Evolutionary conservation across 78 protist species (phyloP).

Genomic region (Mantamonas sphyraenae): DNA sequence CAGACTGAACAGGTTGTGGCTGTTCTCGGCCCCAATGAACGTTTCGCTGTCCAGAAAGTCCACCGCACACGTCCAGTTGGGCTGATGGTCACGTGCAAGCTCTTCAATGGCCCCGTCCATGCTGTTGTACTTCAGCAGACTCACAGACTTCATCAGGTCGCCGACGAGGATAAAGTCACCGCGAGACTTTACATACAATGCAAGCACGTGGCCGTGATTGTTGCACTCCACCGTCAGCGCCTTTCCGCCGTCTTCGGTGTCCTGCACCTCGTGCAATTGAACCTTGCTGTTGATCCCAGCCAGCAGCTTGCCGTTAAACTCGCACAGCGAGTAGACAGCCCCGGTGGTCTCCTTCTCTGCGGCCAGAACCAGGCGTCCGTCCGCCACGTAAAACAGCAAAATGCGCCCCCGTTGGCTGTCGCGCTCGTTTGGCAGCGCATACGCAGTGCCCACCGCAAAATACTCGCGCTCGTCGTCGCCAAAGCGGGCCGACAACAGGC

Average conservation of each 20-base stretch:
- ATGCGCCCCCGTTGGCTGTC: constrained; percentile 71
- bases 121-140: constrained; percentile 38
- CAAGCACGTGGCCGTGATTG: constrained; percentile 62
- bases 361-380: constrained; percentile 6
- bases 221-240: constrained; percentile 34
- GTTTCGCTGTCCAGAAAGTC: constrained; percentile 65
- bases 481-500: not conserved
- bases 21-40: constrained; percentile 68
- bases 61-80: constrained; percentile 59
- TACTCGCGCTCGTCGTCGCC: constrained; percentile 4
- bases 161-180: constrained; percentile 83
- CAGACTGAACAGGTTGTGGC: constrained; percentile 36
- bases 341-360: constrained; percentile 21
- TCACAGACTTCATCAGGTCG: constrained; percentile 73
- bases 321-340: constrained; percentile 31
- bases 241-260: not conserved
- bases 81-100: constrained; percentile 43
- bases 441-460: constrained; percentile 78
- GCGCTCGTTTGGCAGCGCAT: constrained; percentile 32
- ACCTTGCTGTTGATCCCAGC: constrained; percentile 60
- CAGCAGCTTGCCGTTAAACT: constrained; percentile 55
- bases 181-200: constrained; percentile 25
- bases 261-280: not conserved
- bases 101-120: constrained; percentile 18
- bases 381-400: constrained; percentile 38